phyloP scores from a whole-genome alignment of 371 early-diverging fungal species.

The Mortierella sp. region DNA sequence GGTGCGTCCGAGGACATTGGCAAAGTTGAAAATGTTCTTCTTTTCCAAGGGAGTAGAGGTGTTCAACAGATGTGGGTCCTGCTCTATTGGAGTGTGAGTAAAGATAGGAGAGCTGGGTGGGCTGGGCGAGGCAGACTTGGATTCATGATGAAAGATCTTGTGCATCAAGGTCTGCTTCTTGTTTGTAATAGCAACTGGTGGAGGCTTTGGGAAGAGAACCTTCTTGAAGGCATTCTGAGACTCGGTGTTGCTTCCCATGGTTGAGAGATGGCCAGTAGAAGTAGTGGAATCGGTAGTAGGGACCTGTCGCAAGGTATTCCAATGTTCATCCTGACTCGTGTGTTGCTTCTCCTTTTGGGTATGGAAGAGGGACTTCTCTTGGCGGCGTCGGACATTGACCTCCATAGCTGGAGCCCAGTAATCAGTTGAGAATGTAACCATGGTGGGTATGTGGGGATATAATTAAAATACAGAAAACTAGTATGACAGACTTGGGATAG shows the following conservation, averaged over 20 bases:
- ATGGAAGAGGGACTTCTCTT: conserved; percentile 24
- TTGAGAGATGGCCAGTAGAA: conserved; percentile 1
- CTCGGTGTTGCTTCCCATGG: conserved; percentile 12
- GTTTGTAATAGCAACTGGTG: conserved; percentile 44
- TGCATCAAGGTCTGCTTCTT: conserved; percentile 58
- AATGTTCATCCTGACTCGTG: conserved; percentile 38
- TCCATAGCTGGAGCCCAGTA: conserved; percentile 65
- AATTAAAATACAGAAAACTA: conserved; percentile 11
- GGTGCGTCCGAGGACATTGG: conserved; percentile 53
- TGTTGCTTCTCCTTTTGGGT: conserved; percentile 9
- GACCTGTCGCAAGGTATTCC: conserved; percentile 43
- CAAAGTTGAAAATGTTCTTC: conserved; percentile 54
- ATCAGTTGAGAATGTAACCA: conserved; percentile 64
- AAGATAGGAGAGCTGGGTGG: conserved; percentile 38
- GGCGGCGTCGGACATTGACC: conserved; percentile 59
- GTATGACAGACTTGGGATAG: neutral
- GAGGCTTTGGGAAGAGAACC: conserved; percentile 27
- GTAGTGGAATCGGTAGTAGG: conserved; percentile 42
- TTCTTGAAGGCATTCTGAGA: conserved; percentile 20
- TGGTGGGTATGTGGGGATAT: conserved; percentile 16
- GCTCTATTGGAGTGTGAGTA: conserved; percentile 16
- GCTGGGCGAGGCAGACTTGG: conserved; percentile 35
- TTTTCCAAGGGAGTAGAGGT: conserved; percentile 37
- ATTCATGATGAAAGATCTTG: conserved; percentile 56
- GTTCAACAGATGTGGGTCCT: conserved; percentile 30